A percentile compares a stretch with the other conserved stretches of the same genome.
These are phyloP conservation scores for Penicillium goetzii DNA, from an alignment of 495 filamentous ascomycete species.

Conservation along the genomic window DNA sequence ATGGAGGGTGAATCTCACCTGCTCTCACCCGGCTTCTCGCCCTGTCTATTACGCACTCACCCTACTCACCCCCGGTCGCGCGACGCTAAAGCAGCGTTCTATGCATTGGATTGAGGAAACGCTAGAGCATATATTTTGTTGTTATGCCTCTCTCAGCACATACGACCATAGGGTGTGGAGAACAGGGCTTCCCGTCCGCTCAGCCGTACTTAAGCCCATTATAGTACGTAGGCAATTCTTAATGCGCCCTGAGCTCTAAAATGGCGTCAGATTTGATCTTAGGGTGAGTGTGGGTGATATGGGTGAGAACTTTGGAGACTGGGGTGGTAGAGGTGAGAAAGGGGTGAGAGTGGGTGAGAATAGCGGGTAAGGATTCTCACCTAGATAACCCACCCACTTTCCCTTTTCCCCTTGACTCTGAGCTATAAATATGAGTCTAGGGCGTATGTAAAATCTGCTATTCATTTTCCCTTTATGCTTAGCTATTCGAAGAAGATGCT, in stretches of 20 bases:
- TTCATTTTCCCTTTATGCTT: background rate
- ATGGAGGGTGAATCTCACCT: background rate
- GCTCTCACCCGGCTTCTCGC: constrained; percentile 14
- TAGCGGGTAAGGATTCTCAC: constrained; percentile 2
- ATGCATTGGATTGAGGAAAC: too few species aligned
- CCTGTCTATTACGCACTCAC: constrained; percentile 17
- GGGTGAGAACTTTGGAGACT: too few species aligned
- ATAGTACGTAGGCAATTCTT: too few species aligned
- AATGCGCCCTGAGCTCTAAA: too few species aligned
- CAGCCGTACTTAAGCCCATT: too few species aligned
- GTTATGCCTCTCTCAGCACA: too few species aligned
- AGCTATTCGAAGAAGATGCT: constrained; percentile 5
- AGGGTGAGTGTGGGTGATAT: too few species aligned
- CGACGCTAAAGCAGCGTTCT: constrained; percentile 3
- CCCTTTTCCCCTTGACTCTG: background rate
- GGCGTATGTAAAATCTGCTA: constrained; percentile 4
- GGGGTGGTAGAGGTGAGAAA: constrained; percentile 8
- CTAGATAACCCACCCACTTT: constrained; percentile 5
- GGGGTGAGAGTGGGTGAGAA: constrained; percentile 14
- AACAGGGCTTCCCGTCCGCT: too few species aligned
- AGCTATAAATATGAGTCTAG: constrained; percentile 3
- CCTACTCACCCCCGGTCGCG: constrained; percentile 8
- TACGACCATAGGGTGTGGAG: too few species aligned
- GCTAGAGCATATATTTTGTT: too few species aligned
- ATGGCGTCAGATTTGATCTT: too few species aligned